These are phyloP conservation scores for Macadamia integrifolia DNA, from an alignment of 164 flowering plant species.

Conservation along the genomic window DNA sequence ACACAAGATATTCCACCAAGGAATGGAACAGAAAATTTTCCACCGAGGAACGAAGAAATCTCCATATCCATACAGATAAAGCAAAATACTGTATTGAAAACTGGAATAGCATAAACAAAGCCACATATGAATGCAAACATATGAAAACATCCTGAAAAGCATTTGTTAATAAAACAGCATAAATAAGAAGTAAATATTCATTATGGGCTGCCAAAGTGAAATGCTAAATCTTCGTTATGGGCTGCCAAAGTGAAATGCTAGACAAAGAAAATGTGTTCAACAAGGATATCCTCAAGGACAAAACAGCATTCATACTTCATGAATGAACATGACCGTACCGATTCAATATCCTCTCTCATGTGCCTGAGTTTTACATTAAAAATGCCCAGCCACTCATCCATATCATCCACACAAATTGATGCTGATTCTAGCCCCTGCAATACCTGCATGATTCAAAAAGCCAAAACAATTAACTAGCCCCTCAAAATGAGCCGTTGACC, in stretches of 20 bases:
- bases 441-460: slow-evolving; percentile 44
- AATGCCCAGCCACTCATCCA: slow-evolving; percentile 99
- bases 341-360: slow-evolving; percentile 99
- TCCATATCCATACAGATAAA: not conserved
- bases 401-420: slow-evolving; percentile 84
- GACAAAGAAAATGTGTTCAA: not conserved
- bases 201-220: not conserved
- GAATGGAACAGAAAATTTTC: not conserved
- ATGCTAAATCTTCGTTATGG: not conserved
- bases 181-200: not conserved
- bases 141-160: not conserved
- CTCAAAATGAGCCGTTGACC: not conserved
- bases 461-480: slow-evolving; percentile 2
- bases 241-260: not conserved
- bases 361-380: slow-evolving; percentile 95
- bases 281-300: not conserved
- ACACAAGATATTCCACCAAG: not conserved
- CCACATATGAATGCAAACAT: not conserved
- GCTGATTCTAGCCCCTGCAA: slow-evolving; percentile 92
- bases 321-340: slow-evolving; percentile 42
- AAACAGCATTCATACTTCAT: not conserved
- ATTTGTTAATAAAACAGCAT: not conserved
- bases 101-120: not conserved
- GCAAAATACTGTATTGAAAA: not conserved
- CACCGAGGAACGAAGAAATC: not conserved